phyloP scores from a whole-genome alignment of 1,284 basidiomycete genomes.

The Tilletia caries region DNA sequence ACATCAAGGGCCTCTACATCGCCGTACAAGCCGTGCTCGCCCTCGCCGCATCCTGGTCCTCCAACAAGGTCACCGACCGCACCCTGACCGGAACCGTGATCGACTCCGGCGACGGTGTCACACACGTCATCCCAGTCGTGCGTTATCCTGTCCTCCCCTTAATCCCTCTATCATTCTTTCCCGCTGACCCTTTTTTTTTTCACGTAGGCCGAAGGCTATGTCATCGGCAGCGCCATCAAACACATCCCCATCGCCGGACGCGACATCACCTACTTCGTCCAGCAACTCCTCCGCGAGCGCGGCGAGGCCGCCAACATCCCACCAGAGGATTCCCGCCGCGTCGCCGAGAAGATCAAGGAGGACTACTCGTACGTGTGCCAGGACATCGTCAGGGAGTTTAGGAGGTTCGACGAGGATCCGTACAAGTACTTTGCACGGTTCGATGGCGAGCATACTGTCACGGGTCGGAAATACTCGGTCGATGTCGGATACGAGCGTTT shows the following conservation, averaged over 20 bases:
- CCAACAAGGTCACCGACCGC: conserved; percentile 83
- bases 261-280: conserved; percentile 94
- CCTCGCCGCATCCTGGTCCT: conserved; percentile 95
- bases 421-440: conserved; percentile 93
- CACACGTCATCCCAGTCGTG: conserved; percentile 88
- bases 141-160: conserved; percentile 32
- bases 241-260: conserved; percentile 97
- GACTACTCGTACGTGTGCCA: conserved; percentile 98
- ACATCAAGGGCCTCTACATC: conserved; percentile 95
- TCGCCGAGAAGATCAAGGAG: conserved; percentile 95
- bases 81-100: conserved; percentile 96
- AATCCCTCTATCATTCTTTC: background rate
- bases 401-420: conserved; percentile 94
- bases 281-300: conserved; percentile 91
- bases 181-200: too few relatives aligned
- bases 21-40: conserved; percentile 99
- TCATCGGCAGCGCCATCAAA: conserved; percentile 98
- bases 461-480: conserved; percentile 82
- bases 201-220: conserved; percentile 79
- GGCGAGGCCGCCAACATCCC: conserved; percentile 86
- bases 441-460: conserved; percentile 88
- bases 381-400: conserved; percentile 97
- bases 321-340: conserved; percentile 89
- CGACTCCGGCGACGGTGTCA: conserved; percentile 98
- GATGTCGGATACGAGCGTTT: conserved; percentile 99